phyloP scores from a whole-genome alignment of 139 green algal species.

The Chlamydomonas schloesseri region DNA sequence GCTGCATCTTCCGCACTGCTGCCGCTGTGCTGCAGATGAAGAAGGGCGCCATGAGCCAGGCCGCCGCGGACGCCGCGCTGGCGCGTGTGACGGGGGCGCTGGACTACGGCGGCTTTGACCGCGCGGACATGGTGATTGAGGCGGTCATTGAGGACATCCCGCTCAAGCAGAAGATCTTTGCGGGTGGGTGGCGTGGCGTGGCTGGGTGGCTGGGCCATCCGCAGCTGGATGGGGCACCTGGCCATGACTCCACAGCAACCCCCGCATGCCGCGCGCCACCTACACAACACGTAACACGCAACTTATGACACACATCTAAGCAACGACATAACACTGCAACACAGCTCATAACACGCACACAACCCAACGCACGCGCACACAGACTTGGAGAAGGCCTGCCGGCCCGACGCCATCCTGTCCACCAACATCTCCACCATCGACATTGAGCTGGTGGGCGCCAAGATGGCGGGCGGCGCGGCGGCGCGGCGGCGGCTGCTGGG shows the following conservation, averaged over 20 bases:
- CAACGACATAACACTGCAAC: too few relatives aligned
- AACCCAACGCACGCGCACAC: too few relatives aligned
- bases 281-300: too few relatives aligned
- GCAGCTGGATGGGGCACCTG: too few relatives aligned
- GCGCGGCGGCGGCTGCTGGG: constrained; percentile 89
- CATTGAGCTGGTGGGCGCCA: constrained; percentile 85
- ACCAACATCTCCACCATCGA: constrained; percentile 99
- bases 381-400: constrained; percentile 83
- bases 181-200: constrained; percentile 55
- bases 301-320: too few relatives aligned
- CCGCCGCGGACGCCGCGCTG: constrained; percentile 71
- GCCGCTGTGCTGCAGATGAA: too few relatives aligned
- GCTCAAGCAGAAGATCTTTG: constrained; percentile 95
- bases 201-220: too few relatives aligned
- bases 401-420: constrained; percentile 90
- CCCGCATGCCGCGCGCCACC: too few relatives aligned
- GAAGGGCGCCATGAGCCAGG: constrained; percentile 81
- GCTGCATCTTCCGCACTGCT: too few relatives aligned
- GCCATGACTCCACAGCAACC: too few relatives aligned
- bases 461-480: constrained; percentile 53
- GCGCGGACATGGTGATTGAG: constrained; percentile 98
- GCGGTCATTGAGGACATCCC: constrained; percentile 95
- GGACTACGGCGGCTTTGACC: constrained; percentile 86
- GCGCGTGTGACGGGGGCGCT: constrained; percentile 80
- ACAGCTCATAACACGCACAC: too few relatives aligned